Percentiles rank a stretch among this genome's conserved stretches.
Evolutionary conservation across 2,329 filamentous ascomycete genomes (phyloP).

Genomic region (Phaeosphaeriaceae sp.): DNA sequence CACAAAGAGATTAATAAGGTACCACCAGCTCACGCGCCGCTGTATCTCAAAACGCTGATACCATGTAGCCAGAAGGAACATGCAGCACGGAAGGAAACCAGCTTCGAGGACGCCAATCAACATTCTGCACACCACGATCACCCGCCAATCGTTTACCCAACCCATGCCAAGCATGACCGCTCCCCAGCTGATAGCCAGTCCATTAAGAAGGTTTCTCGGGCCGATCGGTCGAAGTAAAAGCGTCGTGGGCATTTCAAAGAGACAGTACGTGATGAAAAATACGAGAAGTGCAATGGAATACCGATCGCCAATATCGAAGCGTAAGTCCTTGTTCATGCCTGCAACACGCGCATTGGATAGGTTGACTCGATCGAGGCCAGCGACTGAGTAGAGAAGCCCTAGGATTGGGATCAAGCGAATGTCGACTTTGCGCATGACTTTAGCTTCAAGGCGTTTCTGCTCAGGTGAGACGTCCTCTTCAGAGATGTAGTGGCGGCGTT

Average conservation of each 20-base stretch:
- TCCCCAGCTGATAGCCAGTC: conserved; percentile 27
- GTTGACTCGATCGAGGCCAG: conserved; percentile 44
- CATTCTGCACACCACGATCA: conserved; percentile 40
- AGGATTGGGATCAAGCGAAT: conserved; percentile 46
- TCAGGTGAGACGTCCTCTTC: conserved; percentile 11
- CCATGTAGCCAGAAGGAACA: conserved; percentile 47
- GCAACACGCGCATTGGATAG: conserved; percentile 48
- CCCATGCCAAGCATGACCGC: conserved; percentile 35
- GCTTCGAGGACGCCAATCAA: conserved; percentile 36
- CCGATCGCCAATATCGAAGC: conserved; percentile 50
- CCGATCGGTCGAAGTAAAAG: conserved; percentile 52
- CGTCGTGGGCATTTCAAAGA: conserved; percentile 61
- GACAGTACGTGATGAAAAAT: conserved; percentile 61
- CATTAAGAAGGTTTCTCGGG: conserved; percentile 20
- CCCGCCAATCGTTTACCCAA: conserved; percentile 39
- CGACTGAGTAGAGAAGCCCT: conserved; percentile 43
- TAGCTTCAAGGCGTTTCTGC: conserved; percentile 13
- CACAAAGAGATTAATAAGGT: conserved; percentile 27
- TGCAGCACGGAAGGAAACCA: conserved; percentile 43
- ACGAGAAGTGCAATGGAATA: conserved; percentile 59
- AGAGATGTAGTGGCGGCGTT: background rate
- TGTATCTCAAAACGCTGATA: conserved; percentile 48
- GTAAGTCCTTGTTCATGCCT: conserved; percentile 56
- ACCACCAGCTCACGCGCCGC: conserved; percentile 50
- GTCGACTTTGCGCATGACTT: conserved; percentile 35